Percentiles rank a stretch among this genome's conserved stretches.
Conservation (phyloP, 208 protist genomes). For the Strigomonas galati region DNA sequence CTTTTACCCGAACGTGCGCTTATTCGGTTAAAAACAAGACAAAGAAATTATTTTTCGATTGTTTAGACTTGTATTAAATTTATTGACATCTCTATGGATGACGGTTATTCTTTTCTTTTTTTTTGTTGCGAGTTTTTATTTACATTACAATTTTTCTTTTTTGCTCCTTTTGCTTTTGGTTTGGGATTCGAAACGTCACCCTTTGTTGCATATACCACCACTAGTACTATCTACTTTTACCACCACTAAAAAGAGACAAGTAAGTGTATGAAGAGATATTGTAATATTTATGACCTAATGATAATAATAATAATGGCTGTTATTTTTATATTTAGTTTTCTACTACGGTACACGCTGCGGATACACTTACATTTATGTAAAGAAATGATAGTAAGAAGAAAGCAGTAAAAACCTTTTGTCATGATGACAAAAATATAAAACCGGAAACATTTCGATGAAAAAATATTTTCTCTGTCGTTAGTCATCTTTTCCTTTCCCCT, state of each 20-base stretch:
- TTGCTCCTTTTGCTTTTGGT: neutral
- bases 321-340: too few relatives aligned
- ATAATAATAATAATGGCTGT: too few relatives aligned
- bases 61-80: too few relatives aligned
- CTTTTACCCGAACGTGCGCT: neutral
- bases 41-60: neutral
- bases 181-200: neutral
- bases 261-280: too few relatives aligned
- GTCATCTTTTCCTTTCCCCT: too few relatives aligned
- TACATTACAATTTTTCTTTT: conserved; percentile 7
- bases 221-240: too few relatives aligned
- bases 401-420: neutral
- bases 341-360: too few relatives aligned
- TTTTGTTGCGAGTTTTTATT: conserved; percentile 7
- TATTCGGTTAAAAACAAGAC: neutral
- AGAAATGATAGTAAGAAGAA: too few relatives aligned
- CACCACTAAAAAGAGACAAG: too few relatives aligned
- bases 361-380: too few relatives aligned
- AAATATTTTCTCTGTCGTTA: neutral
- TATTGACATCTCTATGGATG: neutral
- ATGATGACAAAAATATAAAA: neutral
- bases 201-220: too few relatives aligned
- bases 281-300: too few relatives aligned
- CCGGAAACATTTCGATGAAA: neutral
- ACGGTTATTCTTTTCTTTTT: conserved; percentile 10